Evolutionary conservation across 2,329 filamentous ascomycete genomes (phyloP).

Genomic region (Pseudovirgaria hyperparasitica): DNA sequence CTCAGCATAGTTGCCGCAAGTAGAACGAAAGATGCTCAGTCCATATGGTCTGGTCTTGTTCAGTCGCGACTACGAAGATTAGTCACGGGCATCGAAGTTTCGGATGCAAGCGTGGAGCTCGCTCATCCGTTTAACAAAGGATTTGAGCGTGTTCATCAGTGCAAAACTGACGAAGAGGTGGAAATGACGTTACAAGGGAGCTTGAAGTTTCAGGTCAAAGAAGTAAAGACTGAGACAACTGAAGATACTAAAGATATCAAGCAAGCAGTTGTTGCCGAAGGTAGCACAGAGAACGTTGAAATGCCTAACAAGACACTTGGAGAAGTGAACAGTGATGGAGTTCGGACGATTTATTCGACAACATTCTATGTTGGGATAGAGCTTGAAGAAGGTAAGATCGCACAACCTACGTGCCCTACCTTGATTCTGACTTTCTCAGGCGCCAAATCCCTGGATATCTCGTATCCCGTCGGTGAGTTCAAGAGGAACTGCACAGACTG

Average conservation of each 20-base stretch:
- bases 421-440: conserved; percentile 27
- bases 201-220: conserved; percentile 46
- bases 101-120: conserved; percentile 59
- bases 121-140: conserved; percentile 90
- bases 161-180: conserved; percentile 47
- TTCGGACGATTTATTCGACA: conserved; percentile 61
- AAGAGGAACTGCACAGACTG: conserved; percentile 68
- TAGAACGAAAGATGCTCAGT: conserved; percentile 70
- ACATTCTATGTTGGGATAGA: conserved; percentile 92
- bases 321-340: conserved; percentile 27
- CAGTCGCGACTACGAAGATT: conserved; percentile 86
- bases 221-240: conserved; percentile 11
- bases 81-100: conserved; percentile 69
- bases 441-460: conserved; percentile 61
- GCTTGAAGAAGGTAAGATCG: conserved; percentile 54
- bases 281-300: conserved; percentile 30
- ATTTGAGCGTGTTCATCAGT: conserved; percentile 71
- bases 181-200: conserved; percentile 50
- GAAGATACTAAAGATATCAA: conserved; percentile 25
- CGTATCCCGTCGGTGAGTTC: conserved; percentile 74
- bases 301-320: too few species aligned
- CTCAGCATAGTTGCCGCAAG: conserved; percentile 76
- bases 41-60: conserved; percentile 80
- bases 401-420: not conserved
- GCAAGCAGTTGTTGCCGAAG: conserved; percentile 15